phyloP scores from a whole-genome alignment of 2,329 filamentous ascomycete genomes.

The Fusarium sp. region DNA sequence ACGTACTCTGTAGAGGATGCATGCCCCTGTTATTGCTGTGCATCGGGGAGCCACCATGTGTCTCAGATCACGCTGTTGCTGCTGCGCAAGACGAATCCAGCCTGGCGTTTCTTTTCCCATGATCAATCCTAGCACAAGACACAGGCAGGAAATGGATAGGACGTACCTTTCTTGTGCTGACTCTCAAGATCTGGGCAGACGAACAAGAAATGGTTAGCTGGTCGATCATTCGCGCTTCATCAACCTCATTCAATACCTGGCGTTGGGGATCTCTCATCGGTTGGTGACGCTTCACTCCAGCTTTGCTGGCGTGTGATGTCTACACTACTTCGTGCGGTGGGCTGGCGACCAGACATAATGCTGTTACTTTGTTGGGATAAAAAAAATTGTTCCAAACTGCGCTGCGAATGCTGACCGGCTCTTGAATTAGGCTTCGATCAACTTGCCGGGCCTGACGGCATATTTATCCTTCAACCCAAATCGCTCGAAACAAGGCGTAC shows the following conservation, averaged over 20 bases:
- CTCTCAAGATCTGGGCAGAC: background rate
- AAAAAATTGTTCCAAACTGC: background rate
- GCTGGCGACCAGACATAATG: conserved; percentile 5
- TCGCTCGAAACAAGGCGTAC: background rate
- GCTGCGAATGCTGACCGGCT: background rate
- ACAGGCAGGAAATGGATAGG: background rate
- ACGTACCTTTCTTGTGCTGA: background rate
- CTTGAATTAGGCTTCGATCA: background rate
- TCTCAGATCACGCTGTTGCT: conserved; percentile 6
- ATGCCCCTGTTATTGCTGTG: background rate
- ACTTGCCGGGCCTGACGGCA: background rate
- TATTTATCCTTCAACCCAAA: conserved; percentile 20
- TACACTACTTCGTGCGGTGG: background rate
- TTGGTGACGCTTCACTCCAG: background rate
- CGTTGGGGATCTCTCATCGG: background rate
- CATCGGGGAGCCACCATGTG: conserved; percentile 8
- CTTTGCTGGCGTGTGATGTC: background rate
- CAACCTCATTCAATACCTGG: background rate
- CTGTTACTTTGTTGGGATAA: background rate
- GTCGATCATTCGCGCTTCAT: background rate
- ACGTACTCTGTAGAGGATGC: background rate
- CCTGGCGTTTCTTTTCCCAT: background rate
- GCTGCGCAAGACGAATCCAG: background rate
- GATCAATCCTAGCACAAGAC: background rate
- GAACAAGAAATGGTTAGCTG: background rate